Percentiles rank a stretch among this genome's conserved stretches.
These are phyloP conservation scores for Crithidia bombi DNA, from an alignment of 208 protist species.

Conservation along the genomic window DNA sequence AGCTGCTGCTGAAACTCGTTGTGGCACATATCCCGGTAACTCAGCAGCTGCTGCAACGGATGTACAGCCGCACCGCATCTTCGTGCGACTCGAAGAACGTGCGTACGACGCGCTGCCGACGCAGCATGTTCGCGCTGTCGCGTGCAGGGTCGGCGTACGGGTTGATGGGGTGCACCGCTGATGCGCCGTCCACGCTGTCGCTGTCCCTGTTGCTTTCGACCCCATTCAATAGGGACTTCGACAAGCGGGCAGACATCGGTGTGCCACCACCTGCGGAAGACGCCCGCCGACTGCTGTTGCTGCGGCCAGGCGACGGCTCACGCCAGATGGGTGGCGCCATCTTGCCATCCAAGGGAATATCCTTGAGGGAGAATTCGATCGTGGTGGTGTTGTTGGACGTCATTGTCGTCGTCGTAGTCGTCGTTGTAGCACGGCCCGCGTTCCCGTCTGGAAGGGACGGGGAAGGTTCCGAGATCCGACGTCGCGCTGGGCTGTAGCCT, in stretches of 20 bases:
- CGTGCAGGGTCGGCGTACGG: slow-evolving; percentile 13
- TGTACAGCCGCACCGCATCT: slow-evolving; percentile 27
- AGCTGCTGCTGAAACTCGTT: slow-evolving; percentile 30
- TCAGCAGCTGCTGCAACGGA: slow-evolving; percentile 23
- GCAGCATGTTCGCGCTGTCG: slow-evolving; percentile 12
- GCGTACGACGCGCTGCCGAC: slow-evolving; percentile 16
- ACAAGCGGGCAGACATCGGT: neutral
- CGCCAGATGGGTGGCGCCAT: slow-evolving; percentile 22
- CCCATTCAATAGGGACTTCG: too few species aligned
- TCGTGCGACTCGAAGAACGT: slow-evolving; percentile 34
- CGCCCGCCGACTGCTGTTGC: neutral
- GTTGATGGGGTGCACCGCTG: neutral
- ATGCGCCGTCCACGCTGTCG: neutral
- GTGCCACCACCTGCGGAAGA: neutral
- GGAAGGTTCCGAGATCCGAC: neutral
- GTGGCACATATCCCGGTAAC: slow-evolving; percentile 13
- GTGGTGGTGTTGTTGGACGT: too few species aligned
- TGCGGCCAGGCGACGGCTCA: slow-evolving; percentile 6
- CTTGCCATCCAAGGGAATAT: slow-evolving; percentile 11
- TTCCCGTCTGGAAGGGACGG: neutral
- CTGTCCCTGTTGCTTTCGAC: neutral
- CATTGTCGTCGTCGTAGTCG: neutral
- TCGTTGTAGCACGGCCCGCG: neutral
- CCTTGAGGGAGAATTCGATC: slow-evolving; percentile 22
- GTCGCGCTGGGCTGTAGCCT: neutral